Evolutionary conservation across 257 asterid species (phyloP), one percentile per base, ranked within the genome.

Genomic region (Solanum megistacrolobum): DNA sequence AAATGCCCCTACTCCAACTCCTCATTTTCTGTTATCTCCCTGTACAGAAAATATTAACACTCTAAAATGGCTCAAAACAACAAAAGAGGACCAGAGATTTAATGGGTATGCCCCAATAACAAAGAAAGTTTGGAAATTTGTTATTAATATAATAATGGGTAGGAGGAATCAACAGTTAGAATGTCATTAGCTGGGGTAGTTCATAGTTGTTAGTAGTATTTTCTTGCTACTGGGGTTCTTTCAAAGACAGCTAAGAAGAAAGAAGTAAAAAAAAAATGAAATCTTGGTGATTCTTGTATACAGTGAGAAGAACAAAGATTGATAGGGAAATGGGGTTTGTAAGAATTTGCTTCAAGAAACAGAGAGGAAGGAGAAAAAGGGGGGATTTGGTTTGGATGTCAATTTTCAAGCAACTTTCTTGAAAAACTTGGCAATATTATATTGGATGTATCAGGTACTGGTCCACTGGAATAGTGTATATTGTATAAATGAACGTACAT

Each of bases 151-250:
- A 71, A 90, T 71, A 71, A 73, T 48, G 83, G 78, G 84, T 89
- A 74, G 91, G 88, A 88, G 84, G 87, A 79, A 60, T 83, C 31
- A 86, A 91, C 83, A 34, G 96, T 92, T 94, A 92, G 89, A 86
- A 90, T 90, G 96, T 93, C 96, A 89, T 71, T 84, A 87, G 88
- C 79, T 85, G 87, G 71, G 89, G 91, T 88, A 90, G 46, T 39
- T 39, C 46, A 39, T 41, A 41, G 95, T 88, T 94, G 97, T 66
- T 78, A 29, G 83, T 86, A 87, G 83, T 91, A 46, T 75, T 92
- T 58, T 88, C 91, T 94, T 89, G 92, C 91, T 90, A 92, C 90
- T 60, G 84, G 89, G 84, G 86, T 66, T 87, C 89, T 92, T 69
- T 55, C 90, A 55, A 86, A 86, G 48, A 86, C 83, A 69, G 83